These are phyloP conservation scores for Posidonia australis DNA, from an alignment of 106 monocot species.

Conservation along the genomic window DNA sequence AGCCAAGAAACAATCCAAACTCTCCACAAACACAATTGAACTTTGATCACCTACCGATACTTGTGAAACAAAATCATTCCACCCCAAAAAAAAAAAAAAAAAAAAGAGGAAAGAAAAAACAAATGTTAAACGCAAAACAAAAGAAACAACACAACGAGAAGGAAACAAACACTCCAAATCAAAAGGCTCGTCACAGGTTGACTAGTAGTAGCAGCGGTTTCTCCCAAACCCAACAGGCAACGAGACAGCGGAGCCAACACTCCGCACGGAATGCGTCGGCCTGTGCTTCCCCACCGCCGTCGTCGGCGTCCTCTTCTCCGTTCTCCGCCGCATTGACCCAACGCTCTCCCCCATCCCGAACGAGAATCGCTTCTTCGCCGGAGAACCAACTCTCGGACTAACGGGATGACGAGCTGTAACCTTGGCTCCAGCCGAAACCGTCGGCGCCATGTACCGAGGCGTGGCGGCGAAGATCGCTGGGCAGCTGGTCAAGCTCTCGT, in stretches of 20 bases:
- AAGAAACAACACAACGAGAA: too few species aligned
- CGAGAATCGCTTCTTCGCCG: constrained; percentile 30
- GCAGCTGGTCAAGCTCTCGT: constrained; percentile 84
- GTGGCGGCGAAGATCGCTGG: constrained; percentile 26
- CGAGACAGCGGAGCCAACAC: constrained; percentile 68
- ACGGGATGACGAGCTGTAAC: constrained; percentile 10
- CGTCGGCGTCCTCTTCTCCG: constrained; percentile 1
- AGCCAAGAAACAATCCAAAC: too few species aligned
- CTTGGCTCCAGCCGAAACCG: constrained; percentile 74
- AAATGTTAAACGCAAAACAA: too few species aligned
- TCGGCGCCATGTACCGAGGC: constrained; percentile 82
- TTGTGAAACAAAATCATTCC: too few species aligned
- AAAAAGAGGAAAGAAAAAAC: too few species aligned
- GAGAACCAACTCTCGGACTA: background rate
- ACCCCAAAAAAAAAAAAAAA: too few species aligned
- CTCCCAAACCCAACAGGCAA: constrained; percentile 56
- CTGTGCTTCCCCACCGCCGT: constrained; percentile 35
- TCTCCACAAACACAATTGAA: too few species aligned
- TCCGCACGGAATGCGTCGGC: constrained; percentile 35
- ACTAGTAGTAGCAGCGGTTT: too few species aligned
- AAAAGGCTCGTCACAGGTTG: too few species aligned
- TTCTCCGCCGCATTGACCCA: constrained; percentile 26
- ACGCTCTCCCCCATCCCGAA: constrained; percentile 35
- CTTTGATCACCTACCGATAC: too few species aligned
- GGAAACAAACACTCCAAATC: too few species aligned